Evolutionary conservation across 176 grass and related monocot species (phyloP).

Genomic region (Themeda triandra): DNA sequence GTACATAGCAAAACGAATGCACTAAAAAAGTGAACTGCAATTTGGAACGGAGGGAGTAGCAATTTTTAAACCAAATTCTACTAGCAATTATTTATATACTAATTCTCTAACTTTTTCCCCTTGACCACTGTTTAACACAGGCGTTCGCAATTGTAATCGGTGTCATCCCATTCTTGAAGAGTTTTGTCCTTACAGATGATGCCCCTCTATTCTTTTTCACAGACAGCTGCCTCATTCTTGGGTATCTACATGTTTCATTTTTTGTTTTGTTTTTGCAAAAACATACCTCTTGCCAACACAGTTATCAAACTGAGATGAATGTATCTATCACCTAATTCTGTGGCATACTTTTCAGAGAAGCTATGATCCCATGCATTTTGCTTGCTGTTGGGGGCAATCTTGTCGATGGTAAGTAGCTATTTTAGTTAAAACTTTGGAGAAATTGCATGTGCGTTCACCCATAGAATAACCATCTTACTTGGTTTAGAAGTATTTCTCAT

Average conservation of each 20-base stretch:
- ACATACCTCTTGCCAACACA: background rate
- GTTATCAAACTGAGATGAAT: background rate
- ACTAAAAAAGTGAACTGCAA: too few relatives aligned
- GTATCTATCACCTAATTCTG: constrained; percentile 4
- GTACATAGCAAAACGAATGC: too few relatives aligned
- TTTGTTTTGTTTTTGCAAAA: background rate
- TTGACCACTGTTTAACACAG: constrained; percentile 44
- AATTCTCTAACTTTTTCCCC: background rate
- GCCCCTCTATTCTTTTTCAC: constrained; percentile 98
- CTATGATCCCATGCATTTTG: constrained; percentile 99
- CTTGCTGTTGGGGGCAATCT: constrained; percentile 99
- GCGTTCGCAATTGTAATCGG: constrained; percentile 74
- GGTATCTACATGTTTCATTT: constrained; percentile 52
- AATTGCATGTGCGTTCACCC: background rate
- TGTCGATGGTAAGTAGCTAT: constrained; percentile 77
- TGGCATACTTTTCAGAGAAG: constrained; percentile 54
- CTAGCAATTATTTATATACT: background rate
- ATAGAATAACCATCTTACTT: background rate
- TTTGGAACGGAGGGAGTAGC: too few relatives aligned
- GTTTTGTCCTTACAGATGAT: constrained; percentile 82
- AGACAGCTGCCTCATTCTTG: constrained; percentile 99
- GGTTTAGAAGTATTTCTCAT: background rate
- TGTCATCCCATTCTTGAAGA: constrained; percentile 81
- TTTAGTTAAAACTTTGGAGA: constrained; percentile 1
- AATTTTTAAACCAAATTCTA: background rate